Evolutionary conservation across 2,329 filamentous ascomycete species (phyloP).

Genomic region (Calonectria crousiana): DNA sequence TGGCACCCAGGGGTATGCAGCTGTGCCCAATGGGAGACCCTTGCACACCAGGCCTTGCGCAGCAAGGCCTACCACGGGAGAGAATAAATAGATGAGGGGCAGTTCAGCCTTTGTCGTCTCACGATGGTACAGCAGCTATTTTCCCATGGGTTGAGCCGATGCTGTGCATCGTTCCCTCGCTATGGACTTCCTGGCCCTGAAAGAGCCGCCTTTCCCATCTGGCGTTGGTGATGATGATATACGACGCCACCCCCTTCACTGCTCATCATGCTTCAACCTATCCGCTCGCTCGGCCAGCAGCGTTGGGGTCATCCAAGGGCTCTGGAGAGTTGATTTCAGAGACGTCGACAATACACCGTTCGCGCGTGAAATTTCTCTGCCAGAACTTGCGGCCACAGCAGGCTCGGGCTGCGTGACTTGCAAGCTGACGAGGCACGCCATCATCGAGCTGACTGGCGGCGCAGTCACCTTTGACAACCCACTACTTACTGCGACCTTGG

Average conservation of each 20-base stretch:
- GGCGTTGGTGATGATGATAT: constrained; percentile 28
- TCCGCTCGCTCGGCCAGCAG: constrained; percentile 29
- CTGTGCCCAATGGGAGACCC: background rate
- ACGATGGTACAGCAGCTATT: background rate
- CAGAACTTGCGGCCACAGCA: constrained; percentile 19
- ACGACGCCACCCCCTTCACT: constrained; percentile 23
- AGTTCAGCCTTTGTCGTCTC: background rate
- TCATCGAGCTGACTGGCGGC: constrained; percentile 26
- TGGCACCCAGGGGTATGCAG: too few relatives aligned
- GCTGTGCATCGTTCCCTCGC: background rate
- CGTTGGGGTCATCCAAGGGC: constrained; percentile 19
- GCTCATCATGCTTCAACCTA: constrained; percentile 35
- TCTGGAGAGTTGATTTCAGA: constrained; percentile 27
- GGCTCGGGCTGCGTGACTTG: constrained; percentile 29
- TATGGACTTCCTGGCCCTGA: background rate
- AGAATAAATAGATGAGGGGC: background rate
- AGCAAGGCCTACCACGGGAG: background rate
- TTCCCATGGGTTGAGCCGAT: background rate
- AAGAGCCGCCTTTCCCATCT: constrained; percentile 18
- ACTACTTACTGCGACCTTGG: constrained; percentile 23
- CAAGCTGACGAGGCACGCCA: constrained; percentile 9
- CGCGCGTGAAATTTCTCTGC: constrained; percentile 23
- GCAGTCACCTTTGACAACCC: constrained; percentile 14
- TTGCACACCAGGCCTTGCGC: background rate
- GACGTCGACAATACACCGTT: constrained; percentile 36